These are phyloP conservation scores for Actinomucor elegans DNA, from an alignment of 371 early-diverging fungal species.

Conservation along the genomic window DNA sequence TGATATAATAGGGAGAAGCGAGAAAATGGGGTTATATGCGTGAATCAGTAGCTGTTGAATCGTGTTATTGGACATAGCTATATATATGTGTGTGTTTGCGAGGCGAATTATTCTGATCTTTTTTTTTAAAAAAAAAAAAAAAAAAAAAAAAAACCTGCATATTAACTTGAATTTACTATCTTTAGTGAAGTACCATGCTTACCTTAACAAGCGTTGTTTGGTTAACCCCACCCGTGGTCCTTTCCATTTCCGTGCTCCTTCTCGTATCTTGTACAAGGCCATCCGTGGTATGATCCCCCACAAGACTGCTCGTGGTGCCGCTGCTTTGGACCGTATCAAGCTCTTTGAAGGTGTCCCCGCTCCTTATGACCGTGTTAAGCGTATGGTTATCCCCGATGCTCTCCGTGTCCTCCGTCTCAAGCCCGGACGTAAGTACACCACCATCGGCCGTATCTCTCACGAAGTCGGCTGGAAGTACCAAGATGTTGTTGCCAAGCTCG, in stretches of 20 bases:
- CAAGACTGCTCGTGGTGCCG: conserved; percentile 98
- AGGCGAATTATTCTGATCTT: background rate
- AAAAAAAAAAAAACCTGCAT: no score
- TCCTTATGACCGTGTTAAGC: conserved; percentile 96
- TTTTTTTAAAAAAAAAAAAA: no score
- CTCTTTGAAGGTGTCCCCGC: conserved; percentile 99
- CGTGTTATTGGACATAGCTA: no score
- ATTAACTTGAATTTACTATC: background rate
- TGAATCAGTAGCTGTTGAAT: no score
- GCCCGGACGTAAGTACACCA: conserved; percentile 97
- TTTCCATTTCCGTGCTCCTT: conserved; percentile 99
- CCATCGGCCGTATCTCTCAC: conserved; percentile 90
- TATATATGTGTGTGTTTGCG: background rate
- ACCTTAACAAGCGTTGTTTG: conserved; percentile 98
- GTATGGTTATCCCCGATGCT: conserved; percentile 96
- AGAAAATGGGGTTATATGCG: no score
- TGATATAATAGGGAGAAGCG: background rate
- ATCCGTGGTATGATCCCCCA: conserved; percentile 99
- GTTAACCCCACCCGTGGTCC: conserved; percentile 98
- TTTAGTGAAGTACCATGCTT: conserved; percentile 93
- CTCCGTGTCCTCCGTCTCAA: conserved; percentile 95
- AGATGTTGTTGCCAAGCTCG: conserved; percentile 93
- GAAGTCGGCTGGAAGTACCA: conserved; percentile 99
- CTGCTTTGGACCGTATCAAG: conserved; percentile 96
- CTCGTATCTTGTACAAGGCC: conserved; percentile 97